A percentile compares a stretch with the other conserved stretches of the same genome.
phyloP scores from a whole-genome alignment of 2,329 filamentous ascomycete genomes.

The Ramichloridium luteum region DNA sequence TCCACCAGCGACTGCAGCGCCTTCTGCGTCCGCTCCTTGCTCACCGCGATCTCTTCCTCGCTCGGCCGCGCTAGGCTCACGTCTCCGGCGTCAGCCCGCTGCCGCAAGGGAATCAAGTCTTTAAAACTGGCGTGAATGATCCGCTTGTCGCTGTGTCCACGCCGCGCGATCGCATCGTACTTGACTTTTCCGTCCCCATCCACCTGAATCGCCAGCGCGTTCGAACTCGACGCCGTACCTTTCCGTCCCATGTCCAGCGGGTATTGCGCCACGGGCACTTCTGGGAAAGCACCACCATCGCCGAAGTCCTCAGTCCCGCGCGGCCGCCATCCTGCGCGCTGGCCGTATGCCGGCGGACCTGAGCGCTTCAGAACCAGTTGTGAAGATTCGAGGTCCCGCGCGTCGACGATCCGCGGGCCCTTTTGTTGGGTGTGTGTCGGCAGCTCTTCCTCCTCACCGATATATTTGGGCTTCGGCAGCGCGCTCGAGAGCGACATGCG shows the following conservation, averaged over 20 bases:
- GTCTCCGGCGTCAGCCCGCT: conserved; percentile 85
- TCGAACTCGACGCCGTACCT: conserved; percentile 49
- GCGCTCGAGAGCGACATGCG: conserved; percentile 56
- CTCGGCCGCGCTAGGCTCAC: conserved; percentile 75
- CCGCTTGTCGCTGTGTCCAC: conserved; percentile 71
- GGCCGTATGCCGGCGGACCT: conserved; percentile 78
- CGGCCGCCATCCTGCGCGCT: conserved; percentile 81
- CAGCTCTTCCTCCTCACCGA: conserved; percentile 74
- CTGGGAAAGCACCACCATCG: conserved; percentile 91
- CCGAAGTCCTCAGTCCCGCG: conserved; percentile 82
- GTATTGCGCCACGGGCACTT: conserved; percentile 88
- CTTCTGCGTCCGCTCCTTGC: conserved; percentile 77
- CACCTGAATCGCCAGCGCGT: conserved; percentile 84
- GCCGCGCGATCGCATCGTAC: conserved; percentile 86
- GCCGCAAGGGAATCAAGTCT: conserved; percentile 84
- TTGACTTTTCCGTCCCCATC: conserved; percentile 87
- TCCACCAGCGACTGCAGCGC: conserved; percentile 72
- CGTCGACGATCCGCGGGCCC: conserved; percentile 70
- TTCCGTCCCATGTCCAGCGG: conserved; percentile 91
- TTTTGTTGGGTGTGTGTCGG: conserved; percentile 59
- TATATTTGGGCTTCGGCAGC: conserved; percentile 82
- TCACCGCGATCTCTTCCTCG: conserved; percentile 70
- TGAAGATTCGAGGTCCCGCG: conserved; percentile 68
- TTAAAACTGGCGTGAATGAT: conserved; percentile 95
- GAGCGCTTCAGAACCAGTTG: conserved; percentile 74